Evolutionary conservation across 192 early-diverging fungal genomes (phyloP), one percentile per base, ranked within the genome.

Genomic region (Podila clonocystis): DNA sequence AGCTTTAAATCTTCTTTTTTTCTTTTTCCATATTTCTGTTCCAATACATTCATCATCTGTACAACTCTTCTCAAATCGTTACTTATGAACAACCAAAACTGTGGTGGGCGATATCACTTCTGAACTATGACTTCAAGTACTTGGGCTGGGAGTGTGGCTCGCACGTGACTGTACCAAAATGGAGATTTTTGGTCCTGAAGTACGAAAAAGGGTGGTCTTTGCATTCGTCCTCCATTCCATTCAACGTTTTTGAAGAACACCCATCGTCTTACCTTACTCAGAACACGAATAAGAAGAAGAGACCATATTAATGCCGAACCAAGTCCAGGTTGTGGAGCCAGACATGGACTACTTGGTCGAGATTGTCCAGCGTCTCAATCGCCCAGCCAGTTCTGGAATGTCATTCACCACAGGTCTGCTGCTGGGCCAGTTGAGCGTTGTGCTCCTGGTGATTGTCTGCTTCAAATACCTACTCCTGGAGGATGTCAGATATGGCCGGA

Each of bases 401-500:
- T 86, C 86, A 8, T 90, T 90, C 65, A 72, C 84, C 1, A 75
- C 85, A 57, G 89, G 89, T 5, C 66, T 90, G 41, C 58, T 89
- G 31, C 66, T 86, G 17, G 85, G 85, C 26, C 85, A 90, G 72
- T 15, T 87, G 4, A 85, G 83, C 28, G 79, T 89, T 8, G 67
- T 91, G 26, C 20, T 87, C 24, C 58, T 89, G 17, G 82, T 91
- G 57, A 68, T 87, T 30, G 73, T 85, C 28, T 85, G 76, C 33
- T 73, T 91, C 48, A 84, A 85, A 33, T 91, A 85, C 50, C 65
- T 91, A 31, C 73, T 89, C 20, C 68, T 88, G 36, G 88, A 91
- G 49, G 87, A 89, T 31, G 85, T 84, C 31, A 70, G 71, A 31
- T 80, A 80, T 62, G 77, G 77, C n/a, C 77, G 77, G 60, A 80